These are phyloP conservation scores for Didymella arachidicola DNA, from an alignment of 2,329 filamentous ascomycete species.

Conservation along the genomic window DNA sequence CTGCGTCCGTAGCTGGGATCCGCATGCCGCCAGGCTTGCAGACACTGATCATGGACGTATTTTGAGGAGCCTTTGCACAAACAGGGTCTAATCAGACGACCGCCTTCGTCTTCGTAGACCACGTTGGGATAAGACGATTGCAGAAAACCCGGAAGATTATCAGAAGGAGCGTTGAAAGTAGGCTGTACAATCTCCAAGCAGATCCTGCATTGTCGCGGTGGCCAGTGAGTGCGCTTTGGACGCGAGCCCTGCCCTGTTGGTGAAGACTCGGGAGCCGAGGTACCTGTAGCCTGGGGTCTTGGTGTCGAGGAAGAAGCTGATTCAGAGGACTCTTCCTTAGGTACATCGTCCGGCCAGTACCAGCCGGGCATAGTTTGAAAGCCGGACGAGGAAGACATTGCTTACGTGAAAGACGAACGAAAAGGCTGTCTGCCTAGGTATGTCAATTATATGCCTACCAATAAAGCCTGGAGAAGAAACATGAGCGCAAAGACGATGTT, in stretches of 20 bases:
- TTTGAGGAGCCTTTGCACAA: conserved; percentile 91
- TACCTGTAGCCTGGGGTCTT: conserved; percentile 25
- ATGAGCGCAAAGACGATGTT: conserved; percentile 31
- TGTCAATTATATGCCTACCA: conserved; percentile 38
- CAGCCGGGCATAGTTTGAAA: conserved; percentile 54
- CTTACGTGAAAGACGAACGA: neutral
- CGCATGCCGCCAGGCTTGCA: conserved; percentile 81
- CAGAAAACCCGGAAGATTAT: conserved; percentile 64
- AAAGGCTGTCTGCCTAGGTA: conserved; percentile 8
- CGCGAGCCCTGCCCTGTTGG: conserved; percentile 24
- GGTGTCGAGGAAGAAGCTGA: conserved; percentile 23
- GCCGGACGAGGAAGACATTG: conserved; percentile 54
- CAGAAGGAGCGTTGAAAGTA: conserved; percentile 64
- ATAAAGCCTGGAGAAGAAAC: conserved; percentile 22
- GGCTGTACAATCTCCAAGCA: conserved; percentile 78
- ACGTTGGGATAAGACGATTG: conserved; percentile 62
- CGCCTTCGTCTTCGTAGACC: conserved; percentile 76
- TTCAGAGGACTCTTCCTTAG: conserved; percentile 39
- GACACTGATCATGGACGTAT: conserved; percentile 92
- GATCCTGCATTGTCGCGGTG: conserved; percentile 82
- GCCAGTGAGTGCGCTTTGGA: conserved; percentile 62
- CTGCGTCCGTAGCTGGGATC: conserved; percentile 69
- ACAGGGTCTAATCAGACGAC: conserved; percentile 85
- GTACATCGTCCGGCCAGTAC: conserved; percentile 58
- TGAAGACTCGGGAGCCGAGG: conserved; percentile 26